Conservation (phyloP, 805 yeast genomes). For the Cyberlindnera petersonii region DNA sequence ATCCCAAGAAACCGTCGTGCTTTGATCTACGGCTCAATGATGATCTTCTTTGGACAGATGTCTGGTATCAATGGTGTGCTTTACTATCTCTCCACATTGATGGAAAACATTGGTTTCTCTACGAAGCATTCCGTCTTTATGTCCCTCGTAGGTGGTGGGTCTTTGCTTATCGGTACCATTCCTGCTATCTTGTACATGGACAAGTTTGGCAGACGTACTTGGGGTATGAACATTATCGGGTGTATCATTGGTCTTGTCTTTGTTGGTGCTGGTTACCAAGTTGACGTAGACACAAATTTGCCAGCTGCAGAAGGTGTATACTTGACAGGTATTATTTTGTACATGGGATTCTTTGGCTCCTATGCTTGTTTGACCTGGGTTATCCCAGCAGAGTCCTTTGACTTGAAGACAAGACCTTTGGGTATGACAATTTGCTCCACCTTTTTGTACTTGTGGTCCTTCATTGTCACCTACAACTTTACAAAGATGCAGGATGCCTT, state of each 20-base stretch:
- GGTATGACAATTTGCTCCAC: constrained; percentile 63
- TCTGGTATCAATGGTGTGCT: constrained; percentile 66
- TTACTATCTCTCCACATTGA: constrained; percentile 59
- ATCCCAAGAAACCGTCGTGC: constrained; percentile 61
- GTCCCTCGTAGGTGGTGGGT: constrained; percentile 69
- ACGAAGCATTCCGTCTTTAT: constrained; percentile 52
- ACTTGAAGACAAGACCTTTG: constrained; percentile 52
- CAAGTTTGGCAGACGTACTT: constrained; percentile 51
- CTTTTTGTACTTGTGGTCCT: constrained; percentile 56
- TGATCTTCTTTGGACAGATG: constrained; percentile 60
- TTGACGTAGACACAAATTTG: constrained; percentile 35
- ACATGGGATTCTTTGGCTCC: constrained; percentile 64
- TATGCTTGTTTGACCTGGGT: constrained; percentile 70
- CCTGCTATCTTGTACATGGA: constrained; percentile 62
- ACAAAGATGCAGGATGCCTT: constrained; percentile 50
- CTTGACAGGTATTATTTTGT: constrained; percentile 57
- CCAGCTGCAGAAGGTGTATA: constrained; percentile 56
- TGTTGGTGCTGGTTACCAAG: constrained; percentile 54
- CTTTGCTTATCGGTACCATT: constrained; percentile 57
- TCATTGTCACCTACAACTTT: constrained; percentile 62
- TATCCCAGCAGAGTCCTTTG: constrained; percentile 61
- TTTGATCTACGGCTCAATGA: constrained; percentile 49
- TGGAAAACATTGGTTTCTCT: constrained; percentile 52
- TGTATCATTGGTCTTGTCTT: constrained; percentile 58
- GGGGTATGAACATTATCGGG: constrained; percentile 56